Percentiles rank a stretch among this genome's conserved stretches.
These are phyloP conservation scores for Tylopilus sp. DNA, from an alignment of 1,284 basidiomycete species.

Conservation along the genomic window DNA sequence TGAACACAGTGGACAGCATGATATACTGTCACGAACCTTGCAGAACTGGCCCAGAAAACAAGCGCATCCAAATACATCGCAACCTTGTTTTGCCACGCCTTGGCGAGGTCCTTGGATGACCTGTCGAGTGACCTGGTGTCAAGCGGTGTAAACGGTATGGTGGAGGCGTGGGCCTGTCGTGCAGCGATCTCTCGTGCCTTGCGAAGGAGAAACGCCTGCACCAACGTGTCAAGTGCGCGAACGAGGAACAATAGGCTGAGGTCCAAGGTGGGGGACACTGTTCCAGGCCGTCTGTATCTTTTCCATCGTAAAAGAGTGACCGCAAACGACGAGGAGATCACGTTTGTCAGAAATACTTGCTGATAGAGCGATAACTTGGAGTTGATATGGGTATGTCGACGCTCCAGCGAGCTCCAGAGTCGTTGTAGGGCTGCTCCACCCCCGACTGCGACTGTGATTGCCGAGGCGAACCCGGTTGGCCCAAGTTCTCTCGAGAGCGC, in stretches of 20 bases:
- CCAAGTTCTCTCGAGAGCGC: slow-evolving; percentile 56
- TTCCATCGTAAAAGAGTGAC: slow-evolving; percentile 54
- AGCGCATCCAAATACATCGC: slow-evolving; percentile 59
- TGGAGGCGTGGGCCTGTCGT: not conserved
- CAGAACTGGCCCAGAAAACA: slow-evolving; percentile 72
- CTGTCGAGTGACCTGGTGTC: slow-evolving; percentile 4
- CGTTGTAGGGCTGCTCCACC: slow-evolving; percentile 57
- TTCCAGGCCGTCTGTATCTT: slow-evolving; percentile 1
- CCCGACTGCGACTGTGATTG: slow-evolving; percentile 60
- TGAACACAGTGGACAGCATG: not conserved
- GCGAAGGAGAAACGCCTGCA: slow-evolving; percentile 41
- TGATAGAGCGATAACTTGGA: slow-evolving; percentile 33
- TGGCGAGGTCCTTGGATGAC: slow-evolving; percentile 9
- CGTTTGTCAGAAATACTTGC: slow-evolving; percentile 56
- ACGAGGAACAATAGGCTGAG: slow-evolving; percentile 66
- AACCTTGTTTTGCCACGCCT: slow-evolving; percentile 16
- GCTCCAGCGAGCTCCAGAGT: slow-evolving; percentile 43
- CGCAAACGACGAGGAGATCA: slow-evolving; percentile 56
- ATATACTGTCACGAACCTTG: slow-evolving; percentile 49
- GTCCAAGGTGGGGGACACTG: slow-evolving; percentile 59
- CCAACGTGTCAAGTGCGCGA: slow-evolving; percentile 61
- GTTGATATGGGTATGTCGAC: not conserved
- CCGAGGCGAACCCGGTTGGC: slow-evolving; percentile 63
- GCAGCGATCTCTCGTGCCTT: slow-evolving; percentile 9
- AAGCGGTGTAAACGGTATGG: not conserved